A percentile compares a stretch with the other conserved stretches of the same genome.
Conservation (phyloP, 768 basidiomycete genomes). For the Lactarius deliciosus region DNA sequence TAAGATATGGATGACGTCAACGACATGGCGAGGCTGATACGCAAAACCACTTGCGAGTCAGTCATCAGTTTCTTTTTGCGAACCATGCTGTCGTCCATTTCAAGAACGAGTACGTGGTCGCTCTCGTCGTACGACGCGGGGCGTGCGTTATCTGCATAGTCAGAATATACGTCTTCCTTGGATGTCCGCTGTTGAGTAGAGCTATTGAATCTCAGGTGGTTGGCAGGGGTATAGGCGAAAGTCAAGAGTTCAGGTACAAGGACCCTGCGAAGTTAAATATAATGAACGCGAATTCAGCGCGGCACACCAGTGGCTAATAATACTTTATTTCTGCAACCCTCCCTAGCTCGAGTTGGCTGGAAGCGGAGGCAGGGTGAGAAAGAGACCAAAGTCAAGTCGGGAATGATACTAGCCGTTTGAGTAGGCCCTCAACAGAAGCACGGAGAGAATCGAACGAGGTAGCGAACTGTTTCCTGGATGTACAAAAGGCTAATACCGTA, state of each 20-base stretch:
- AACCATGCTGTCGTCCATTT: slow-evolving; percentile 48
- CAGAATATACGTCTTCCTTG: not conserved
- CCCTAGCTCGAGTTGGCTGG: slow-evolving; percentile 73
- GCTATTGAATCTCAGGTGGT: slow-evolving; percentile 56
- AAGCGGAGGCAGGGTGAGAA: slow-evolving; percentile 8
- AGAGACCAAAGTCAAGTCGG: not conserved
- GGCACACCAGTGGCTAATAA: slow-evolving; percentile 7
- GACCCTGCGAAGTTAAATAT: slow-evolving; percentile 46
- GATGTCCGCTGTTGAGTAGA: slow-evolving; percentile 43
- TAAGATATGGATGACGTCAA: slow-evolving; percentile 5
- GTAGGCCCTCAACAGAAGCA: slow-evolving; percentile 74
- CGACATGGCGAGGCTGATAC: not conserved
- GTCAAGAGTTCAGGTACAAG: slow-evolving; percentile 78
- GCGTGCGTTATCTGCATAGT: slow-evolving; percentile 23
- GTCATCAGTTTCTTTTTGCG: not conserved
- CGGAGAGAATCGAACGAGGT: slow-evolving; percentile 75
- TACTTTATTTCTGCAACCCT: slow-evolving; percentile 86
- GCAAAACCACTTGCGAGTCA: slow-evolving; percentile 17
- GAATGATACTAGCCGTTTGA: slow-evolving; percentile 59
- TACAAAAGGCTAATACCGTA: slow-evolving; percentile 85
- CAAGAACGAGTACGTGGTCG: slow-evolving; percentile 52
- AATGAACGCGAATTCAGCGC: slow-evolving; percentile 1
- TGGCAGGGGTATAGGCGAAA: slow-evolving; percentile 75
- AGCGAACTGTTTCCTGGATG: slow-evolving; percentile 75
- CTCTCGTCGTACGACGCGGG: slow-evolving; percentile 38